Evolutionary conservation across 1,139 yeast species (phyloP), one percentile per base, ranked within the genome.

Genomic region (Hyphopichia wangnamkhiaoensis): DNA sequence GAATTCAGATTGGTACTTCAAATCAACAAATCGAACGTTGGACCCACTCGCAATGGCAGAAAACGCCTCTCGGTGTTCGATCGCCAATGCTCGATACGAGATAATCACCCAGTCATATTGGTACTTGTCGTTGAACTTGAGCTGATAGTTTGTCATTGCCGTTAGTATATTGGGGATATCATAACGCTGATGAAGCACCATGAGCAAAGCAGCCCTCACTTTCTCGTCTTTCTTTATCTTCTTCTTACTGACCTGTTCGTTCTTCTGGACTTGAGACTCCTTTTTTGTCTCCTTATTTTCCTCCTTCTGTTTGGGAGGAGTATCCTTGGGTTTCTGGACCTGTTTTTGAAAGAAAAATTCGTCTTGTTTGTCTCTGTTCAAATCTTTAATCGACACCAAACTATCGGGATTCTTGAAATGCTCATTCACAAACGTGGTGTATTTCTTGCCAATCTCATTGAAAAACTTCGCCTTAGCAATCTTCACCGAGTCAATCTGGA

Each of bases 1-100:
- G 15, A 43, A 18, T 16, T 39, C 40, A 6, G 37, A 29, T 17
- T 27, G 37, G 52, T 74, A 82, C 48, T 68, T 63, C 37, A 64
- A 57, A 15, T 59, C 59, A 46, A 68, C 68, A 59, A 82, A 80
- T 33, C 36, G 38, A n/a, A 48, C 45, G 14, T 35, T 35, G 1
- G 42, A 30, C 4, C 45, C 43, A 2, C 34, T 26, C 12, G 21
- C 34, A 2, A 37, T 21, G 10, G 39, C 14, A 3, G 38, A 26
- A 13, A 43, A 20, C n/a, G 33, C 38, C 17, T 41, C 38, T 7
- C 32, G 35, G 13, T 34, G 31, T 12, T 32, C 35, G 3, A 25
- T 15, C 18, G 26, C 18, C 37, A 31, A 28, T 4, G 37, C 23
- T 35, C 46, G 16, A 31, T 41, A 23, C 26, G 40, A 28, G 2